Conservation (phyloP, 202 grass and related monocot genomes). For the Bolboschoenoplectus hybrid region DNA sequence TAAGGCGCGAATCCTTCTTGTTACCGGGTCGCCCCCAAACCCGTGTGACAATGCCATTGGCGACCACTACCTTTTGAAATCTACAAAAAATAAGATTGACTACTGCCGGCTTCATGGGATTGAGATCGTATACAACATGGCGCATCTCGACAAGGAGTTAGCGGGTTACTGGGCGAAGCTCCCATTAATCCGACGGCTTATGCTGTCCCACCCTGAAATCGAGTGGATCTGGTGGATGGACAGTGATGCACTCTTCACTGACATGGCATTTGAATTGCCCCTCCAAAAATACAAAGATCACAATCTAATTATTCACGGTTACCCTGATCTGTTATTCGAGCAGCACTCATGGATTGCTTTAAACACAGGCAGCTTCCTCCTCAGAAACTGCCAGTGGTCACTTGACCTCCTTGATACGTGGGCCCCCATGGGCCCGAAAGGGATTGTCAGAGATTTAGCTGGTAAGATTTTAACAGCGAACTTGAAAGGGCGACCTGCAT, state of each 20-base stretch:
- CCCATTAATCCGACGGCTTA: constrained; percentile 45
- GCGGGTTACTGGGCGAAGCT: constrained; percentile 52
- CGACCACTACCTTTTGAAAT: constrained; percentile 56
- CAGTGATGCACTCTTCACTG: constrained; percentile 55
- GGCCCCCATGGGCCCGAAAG: constrained; percentile 54
- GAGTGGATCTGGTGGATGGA: constrained; percentile 78
- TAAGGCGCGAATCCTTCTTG: constrained; percentile 40
- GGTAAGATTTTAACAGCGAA: constrained; percentile 50
- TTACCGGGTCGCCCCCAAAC: constrained; percentile 50
- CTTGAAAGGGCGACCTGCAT: constrained; percentile 48
- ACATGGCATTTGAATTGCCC: constrained; percentile 70
- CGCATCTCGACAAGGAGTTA: constrained; percentile 43
- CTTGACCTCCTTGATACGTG: constrained; percentile 62
- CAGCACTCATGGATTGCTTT: constrained; percentile 59
- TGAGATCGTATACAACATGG: constrained; percentile 55
- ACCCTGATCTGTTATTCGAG: constrained; percentile 49
- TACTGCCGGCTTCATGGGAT: constrained; percentile 62
- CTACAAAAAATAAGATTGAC: constrained; percentile 67
- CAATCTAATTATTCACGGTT: constrained; percentile 52
- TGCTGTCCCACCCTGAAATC: constrained; percentile 64
- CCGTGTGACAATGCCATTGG: constrained; percentile 45
- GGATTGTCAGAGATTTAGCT: constrained; percentile 44
- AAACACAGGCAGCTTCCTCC: constrained; percentile 53
- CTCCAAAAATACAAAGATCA: constrained; percentile 38
- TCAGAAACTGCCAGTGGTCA: constrained; percentile 75